Evolutionary conservation across 2,329 filamentous ascomycete genomes (phyloP).

Genomic region (Monosporascus cannonballus): DNA sequence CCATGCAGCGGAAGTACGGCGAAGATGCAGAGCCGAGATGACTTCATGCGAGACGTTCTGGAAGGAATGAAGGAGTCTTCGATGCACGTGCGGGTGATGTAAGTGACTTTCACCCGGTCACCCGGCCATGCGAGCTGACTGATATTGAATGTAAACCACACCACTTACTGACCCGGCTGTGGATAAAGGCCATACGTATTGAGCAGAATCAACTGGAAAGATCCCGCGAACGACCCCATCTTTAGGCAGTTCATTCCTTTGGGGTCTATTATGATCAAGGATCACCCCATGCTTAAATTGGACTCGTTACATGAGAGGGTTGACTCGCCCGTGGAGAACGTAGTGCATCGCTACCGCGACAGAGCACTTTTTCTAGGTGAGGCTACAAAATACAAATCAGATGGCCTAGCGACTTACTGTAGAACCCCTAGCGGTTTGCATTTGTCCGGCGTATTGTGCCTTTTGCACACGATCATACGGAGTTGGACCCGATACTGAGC

Average conservation of each 20-base stretch:
- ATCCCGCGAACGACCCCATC: constrained; percentile 53
- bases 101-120: constrained; percentile 10
- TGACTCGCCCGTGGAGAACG: constrained; percentile 49
- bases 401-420: constrained; percentile 11
- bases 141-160: constrained; percentile 1
- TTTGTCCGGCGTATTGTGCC: constrained; percentile 57
- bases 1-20: constrained; percentile 26
- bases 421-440: constrained; percentile 40
- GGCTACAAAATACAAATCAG: constrained; percentile 9
- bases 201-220: constrained; percentile 51
- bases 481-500: constrained; percentile 48
- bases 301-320: constrained; percentile 54
- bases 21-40: constrained; percentile 39
- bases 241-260: constrained; percentile 56
- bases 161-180: background rate
- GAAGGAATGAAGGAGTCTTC: constrained; percentile 46
- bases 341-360: constrained; percentile 60
- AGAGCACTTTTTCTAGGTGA: constrained; percentile 56
- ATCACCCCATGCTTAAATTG: constrained; percentile 48
- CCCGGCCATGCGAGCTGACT: background rate
- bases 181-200: constrained; percentile 47
- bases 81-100: constrained; percentile 56
- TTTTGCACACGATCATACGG: constrained; percentile 58
- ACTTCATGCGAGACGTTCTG: constrained; percentile 49
- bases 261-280: constrained; percentile 42